Evolutionary conservation across 1,284 basidiomycete genomes (phyloP).

Genomic region (Rhodotorula sp.): DNA sequence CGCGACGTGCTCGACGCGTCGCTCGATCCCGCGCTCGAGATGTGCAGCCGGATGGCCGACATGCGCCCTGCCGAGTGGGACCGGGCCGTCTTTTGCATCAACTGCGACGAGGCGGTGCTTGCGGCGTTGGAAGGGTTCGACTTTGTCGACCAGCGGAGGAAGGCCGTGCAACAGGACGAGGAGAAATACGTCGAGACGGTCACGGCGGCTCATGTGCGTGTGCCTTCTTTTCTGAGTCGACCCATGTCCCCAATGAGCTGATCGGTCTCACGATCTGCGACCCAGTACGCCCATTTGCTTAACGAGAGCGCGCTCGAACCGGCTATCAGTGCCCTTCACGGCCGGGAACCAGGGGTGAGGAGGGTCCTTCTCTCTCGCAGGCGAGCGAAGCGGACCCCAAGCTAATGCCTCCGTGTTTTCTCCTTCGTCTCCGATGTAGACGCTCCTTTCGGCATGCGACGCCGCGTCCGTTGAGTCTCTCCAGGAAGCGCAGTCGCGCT

Average conservation of each 20-base stretch:
- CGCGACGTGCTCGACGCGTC: constrained; percentile 71
- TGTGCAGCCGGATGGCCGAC: constrained; percentile 68
- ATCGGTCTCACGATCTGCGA: neutral
- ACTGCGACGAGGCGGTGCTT: constrained; percentile 75
- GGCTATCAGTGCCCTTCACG: constrained; percentile 61
- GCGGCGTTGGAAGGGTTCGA: constrained; percentile 53
- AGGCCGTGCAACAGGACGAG: constrained; percentile 62
- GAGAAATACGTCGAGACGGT: constrained; percentile 64
- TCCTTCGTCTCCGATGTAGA: constrained; percentile 31
- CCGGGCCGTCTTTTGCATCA: constrained; percentile 71
- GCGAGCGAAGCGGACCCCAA: neutral
- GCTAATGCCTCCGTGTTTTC: neutral
- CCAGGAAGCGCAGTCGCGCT: constrained; percentile 55
- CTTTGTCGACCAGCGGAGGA: constrained; percentile 67
- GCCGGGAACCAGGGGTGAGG: constrained; percentile 59
- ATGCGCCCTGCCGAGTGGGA: constrained; percentile 67
- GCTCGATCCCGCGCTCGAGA: constrained; percentile 75
- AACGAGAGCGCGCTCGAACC: constrained; percentile 70
- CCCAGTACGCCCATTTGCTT: constrained; percentile 69
- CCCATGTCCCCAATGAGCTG: neutral
- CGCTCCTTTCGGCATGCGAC: constrained; percentile 63
- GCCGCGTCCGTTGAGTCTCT: constrained; percentile 60
- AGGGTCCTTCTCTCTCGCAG: constrained; percentile 19
- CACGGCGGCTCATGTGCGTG: constrained; percentile 75
- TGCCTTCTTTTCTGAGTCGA: neutral